Evolutionary conservation across 495 filamentous ascomycete species (phyloP), one percentile per base, ranked within the genome.

Genomic region (Astrocystis sublimbata): DNA sequence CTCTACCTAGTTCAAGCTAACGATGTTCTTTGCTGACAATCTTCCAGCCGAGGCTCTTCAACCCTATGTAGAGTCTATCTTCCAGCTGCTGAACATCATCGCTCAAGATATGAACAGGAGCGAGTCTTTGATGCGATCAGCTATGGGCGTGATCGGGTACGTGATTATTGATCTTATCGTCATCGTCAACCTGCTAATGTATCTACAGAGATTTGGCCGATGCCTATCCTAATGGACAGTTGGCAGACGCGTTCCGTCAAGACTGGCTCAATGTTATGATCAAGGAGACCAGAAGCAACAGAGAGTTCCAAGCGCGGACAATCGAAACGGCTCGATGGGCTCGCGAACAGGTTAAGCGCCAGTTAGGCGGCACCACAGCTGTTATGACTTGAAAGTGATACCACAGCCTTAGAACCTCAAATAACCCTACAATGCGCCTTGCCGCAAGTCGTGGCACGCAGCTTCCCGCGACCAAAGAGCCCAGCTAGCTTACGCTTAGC

Each of bases 121-220:
- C 65, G 96, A 98, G 75, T 89, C 89, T 19, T 79, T 98, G 53
- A 88, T 98, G 84, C 84, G 96, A 45, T 89, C 94, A 12, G 82
- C 91, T 1, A 97, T 98, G 92, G 94, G 94, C 75, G 93, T 97
- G 33, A 87, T 98, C 76, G 94, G 92, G 92, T 96, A 84, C 74
- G 89, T 76, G 28, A 17, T 47, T 46, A 26, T 17, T 35, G 31
- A 52, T 12, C 50, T 64, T 15, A 12, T 46, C 15, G 26, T 24
- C 35, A 19, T 59, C 15, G 23, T 51, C 21, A 17, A 13, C 17
- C 46, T 72, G 70, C 80, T 86, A 72, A 81, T 62, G 17, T 49
- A 54, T 43, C 24, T 8, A 5, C 71, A 96, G 93, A 81, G 94
- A 98, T 75, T 83, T 98, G 61, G 91, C 94, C 19, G 93, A 97